phyloP scores from a whole-genome alignment of 1,284 basidiomycete genomes.

The Heterobasidion occidentale region DNA sequence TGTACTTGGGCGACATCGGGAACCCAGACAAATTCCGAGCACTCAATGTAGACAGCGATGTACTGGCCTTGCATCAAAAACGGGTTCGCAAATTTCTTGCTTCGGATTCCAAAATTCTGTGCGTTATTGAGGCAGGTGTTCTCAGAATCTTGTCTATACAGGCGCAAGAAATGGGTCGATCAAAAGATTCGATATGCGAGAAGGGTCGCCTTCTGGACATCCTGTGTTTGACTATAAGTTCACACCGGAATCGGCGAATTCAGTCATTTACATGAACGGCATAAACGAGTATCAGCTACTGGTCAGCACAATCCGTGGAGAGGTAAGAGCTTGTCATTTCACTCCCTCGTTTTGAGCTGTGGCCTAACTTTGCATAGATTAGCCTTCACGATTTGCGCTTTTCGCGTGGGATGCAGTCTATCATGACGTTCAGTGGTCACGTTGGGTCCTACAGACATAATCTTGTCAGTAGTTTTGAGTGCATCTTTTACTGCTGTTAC shows the following conservation, averaged over 20 bases:
- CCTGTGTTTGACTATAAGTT: constrained; percentile 33
- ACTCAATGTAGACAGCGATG: constrained; percentile 50
- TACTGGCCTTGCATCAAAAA: constrained; percentile 45
- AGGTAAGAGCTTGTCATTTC: constrained; percentile 30
- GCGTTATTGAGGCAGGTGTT: neutral
- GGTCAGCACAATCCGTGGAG: constrained; percentile 49
- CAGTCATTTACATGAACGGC: constrained; percentile 45
- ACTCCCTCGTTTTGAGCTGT: neutral
- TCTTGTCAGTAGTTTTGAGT: constrained; percentile 32
- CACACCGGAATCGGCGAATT: constrained; percentile 21
- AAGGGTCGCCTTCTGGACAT: constrained; percentile 24
- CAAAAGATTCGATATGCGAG: constrained; percentile 52
- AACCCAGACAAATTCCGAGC: constrained; percentile 18
- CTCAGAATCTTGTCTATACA: constrained; percentile 46
- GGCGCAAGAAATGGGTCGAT: constrained; percentile 58
- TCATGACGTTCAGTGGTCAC: constrained; percentile 45
- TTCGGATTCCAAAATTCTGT: neutral
- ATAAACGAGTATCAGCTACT: constrained; percentile 47
- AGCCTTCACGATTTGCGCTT: constrained; percentile 59
- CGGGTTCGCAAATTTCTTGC: constrained; percentile 25
- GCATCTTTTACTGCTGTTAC: neutral
- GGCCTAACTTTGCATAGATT: constrained; percentile 32
- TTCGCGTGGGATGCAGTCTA: constrained; percentile 29
- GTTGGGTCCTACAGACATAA: constrained; percentile 40
- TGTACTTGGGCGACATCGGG: constrained; percentile 45